Evolutionary conservation across 495 filamentous ascomycete genomes (phyloP), one percentile per base, ranked within the genome.

Genomic region (Talaromyces nanjingensis): DNA sequence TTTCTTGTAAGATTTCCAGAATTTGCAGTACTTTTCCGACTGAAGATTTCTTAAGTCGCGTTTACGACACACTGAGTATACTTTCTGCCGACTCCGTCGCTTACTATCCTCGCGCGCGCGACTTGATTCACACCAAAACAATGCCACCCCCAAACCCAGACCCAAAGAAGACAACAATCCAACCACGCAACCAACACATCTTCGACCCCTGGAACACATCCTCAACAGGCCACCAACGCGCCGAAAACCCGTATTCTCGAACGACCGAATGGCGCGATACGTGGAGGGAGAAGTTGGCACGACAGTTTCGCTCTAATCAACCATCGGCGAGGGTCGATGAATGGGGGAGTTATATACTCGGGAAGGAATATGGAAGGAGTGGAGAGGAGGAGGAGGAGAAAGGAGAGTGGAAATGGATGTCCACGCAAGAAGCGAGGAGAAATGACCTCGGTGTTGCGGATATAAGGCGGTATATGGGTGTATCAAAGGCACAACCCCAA

Each of bases 121-220:
- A 20, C 16, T 18, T 9, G 45, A 49, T 11, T 42, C 45, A 18
- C n/a, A 9, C 1, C 16, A 1, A 49, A 49, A 20, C n/a, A 20
- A 49, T 18, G 22, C 11, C 18, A n/a, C 18, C 52, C 52, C 22
- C 52, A 54, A 56, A 29, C 53, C 9, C 53, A n/a, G 2, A 14
- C 16, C 47, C 47, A 52, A 52, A n/a, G 11, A 54, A 20, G 18
- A 11, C 47, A 11, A 54, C 37, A 25, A 62, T 6, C 39, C 34
- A 22, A 37, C 39, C 12, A 0, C 59, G 39, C 0, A 62, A 62
- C 29, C 25, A 53, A 2, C 60, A 75, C 52, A 67, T 73, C 65
- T 93, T 91, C 73, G 91, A 96, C 70, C 78, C 89, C 34, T 97
- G 90, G 89, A 92, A 91, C 74, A 88, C 89, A 22, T 84, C 84